Evolutionary conservation across 805 yeast genomes (phyloP).

Genomic region (Soucietia sequanensis): DNA sequence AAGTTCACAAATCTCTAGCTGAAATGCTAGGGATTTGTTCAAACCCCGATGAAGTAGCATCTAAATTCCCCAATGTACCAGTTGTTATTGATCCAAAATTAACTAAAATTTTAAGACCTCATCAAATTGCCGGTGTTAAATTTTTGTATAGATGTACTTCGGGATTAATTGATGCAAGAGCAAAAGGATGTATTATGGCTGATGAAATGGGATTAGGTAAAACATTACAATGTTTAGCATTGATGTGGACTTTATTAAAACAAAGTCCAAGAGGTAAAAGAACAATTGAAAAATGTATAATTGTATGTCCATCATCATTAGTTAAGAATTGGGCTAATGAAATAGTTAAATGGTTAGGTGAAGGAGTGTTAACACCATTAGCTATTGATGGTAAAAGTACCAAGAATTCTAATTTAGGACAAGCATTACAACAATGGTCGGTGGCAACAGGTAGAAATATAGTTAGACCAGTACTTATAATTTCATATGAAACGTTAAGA

Average conservation of each 20-base stretch:
- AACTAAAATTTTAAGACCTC: conserved; percentile 85
- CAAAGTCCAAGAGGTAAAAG: conserved; percentile 86
- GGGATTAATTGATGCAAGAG: conserved; percentile 77
- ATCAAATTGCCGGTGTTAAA: conserved; percentile 93
- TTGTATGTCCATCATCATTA: conserved; percentile 92
- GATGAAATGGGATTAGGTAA: conserved; percentile 97
- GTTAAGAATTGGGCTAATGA: conserved; percentile 98
- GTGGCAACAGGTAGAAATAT: conserved; percentile 82
- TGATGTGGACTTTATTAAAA: conserved; percentile 87
- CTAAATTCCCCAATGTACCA: conserved; percentile 79
- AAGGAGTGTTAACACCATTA: conserved; percentile 81
- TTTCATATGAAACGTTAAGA: conserved; percentile 90
- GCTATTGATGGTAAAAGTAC: conserved; percentile 91
- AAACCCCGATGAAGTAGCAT: conserved; percentile 46
- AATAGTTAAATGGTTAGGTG: conserved; percentile 91
- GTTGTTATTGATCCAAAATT: conserved; percentile 92
- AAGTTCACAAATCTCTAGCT: conserved; percentile 64
- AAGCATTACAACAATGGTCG: conserved; percentile 79
- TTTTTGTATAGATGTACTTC: conserved; percentile 89
- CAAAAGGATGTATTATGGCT: conserved; percentile 97
- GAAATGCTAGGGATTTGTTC: conserved; percentile 75
- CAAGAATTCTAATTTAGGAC: conserved; percentile 65
- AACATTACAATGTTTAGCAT: conserved; percentile 82
- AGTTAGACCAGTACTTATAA: conserved; percentile 89
- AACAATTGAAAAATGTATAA: conserved; percentile 84